Conservation (phyloP, 768 basidiomycete genomes). For the Ephemerocybe angulata region DNA sequence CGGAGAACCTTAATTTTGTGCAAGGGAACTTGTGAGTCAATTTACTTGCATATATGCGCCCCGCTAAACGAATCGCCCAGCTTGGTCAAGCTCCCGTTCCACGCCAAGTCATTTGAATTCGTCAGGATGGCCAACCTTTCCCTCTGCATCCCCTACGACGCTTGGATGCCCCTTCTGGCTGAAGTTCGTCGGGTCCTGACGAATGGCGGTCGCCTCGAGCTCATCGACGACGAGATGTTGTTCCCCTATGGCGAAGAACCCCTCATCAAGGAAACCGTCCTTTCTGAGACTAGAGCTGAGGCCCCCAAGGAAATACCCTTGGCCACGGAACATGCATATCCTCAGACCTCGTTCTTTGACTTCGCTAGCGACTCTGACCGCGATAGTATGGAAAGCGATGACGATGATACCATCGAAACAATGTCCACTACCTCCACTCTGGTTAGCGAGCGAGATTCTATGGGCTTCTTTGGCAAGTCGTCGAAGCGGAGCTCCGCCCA, state of each 20-base stretch:
- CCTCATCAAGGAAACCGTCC: slow-evolving; percentile 2
- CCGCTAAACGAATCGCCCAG: slow-evolving; percentile 27
- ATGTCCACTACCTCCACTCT: slow-evolving; percentile 24
- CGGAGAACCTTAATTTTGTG: slow-evolving; percentile 47
- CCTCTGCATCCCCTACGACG: slow-evolving; percentile 54
- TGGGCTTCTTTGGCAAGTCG: slow-evolving; percentile 17
- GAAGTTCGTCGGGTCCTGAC: slow-evolving; percentile 64
- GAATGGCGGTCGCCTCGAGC: slow-evolving; percentile 61
- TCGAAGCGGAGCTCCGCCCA: slow-evolving; percentile 8
- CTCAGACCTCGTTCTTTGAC: slow-evolving; percentile 15
- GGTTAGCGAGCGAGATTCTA: slow-evolving; percentile 18
- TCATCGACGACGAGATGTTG: slow-evolving; percentile 68
- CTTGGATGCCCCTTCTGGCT: slow-evolving; percentile 56
- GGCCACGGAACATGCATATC: slow-evolving; percentile 1
- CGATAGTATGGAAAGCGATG: slow-evolving; percentile 19
- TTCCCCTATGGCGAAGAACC: slow-evolving; percentile 50
- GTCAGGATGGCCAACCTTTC: slow-evolving; percentile 70
- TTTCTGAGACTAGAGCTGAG: no score
- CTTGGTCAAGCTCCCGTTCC: slow-evolving; percentile 57
- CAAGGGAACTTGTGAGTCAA: slow-evolving; percentile 65
- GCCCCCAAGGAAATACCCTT: neutral
- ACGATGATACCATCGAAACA: slow-evolving; percentile 23
- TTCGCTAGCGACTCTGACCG: slow-evolving; percentile 14
- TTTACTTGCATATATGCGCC: slow-evolving; percentile 1
- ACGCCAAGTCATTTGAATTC: slow-evolving; percentile 60